Percentiles rank a stretch among this genome's conserved stretches.
phyloP scores from a whole-genome alignment of 176 grass and related monocot genomes.

The Elymus sibiricus region DNA sequence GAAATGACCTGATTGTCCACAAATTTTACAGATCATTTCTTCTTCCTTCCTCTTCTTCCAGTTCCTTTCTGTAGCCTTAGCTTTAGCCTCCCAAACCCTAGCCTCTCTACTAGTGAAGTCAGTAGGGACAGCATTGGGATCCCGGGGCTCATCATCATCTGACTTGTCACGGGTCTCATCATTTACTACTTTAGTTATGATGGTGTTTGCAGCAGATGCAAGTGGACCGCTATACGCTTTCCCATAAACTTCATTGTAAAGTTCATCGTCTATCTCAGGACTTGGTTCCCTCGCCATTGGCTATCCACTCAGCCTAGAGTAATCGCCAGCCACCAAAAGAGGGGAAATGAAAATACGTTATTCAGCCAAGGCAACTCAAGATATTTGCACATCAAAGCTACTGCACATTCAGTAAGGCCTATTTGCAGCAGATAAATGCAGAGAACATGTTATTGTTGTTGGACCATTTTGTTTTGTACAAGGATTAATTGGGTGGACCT shows the following conservation, averaged over 20 bases:
- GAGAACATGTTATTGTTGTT: no score
- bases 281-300: conserved; percentile 74
- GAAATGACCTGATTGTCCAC: conserved; percentile 84
- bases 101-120: no score
- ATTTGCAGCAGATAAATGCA: no score
- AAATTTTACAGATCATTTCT: conserved; percentile 96
- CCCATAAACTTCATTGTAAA: conserved; percentile 91
- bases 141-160: conserved; percentile 54
- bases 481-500: no score
- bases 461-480: no score
- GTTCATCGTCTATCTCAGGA: conserved; percentile 89
- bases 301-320: conserved; percentile 8
- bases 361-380: not conserved
- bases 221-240: conserved; percentile 84
- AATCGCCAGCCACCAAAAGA: not conserved
- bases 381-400: not conserved
- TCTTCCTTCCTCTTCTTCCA: conserved; percentile 97
- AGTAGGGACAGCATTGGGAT: no score
- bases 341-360: not conserved
- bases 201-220: conserved; percentile 30
- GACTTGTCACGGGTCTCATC: conserved; percentile 47
- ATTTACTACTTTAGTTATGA: conserved; percentile 44
- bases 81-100: no score
- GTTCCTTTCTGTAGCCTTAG: no score
- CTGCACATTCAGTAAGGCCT: not conserved